These are phyloP conservation scores for Russula emetica DNA, from an alignment of 768 basidiomycete genomes.

Conservation along the genomic window DNA sequence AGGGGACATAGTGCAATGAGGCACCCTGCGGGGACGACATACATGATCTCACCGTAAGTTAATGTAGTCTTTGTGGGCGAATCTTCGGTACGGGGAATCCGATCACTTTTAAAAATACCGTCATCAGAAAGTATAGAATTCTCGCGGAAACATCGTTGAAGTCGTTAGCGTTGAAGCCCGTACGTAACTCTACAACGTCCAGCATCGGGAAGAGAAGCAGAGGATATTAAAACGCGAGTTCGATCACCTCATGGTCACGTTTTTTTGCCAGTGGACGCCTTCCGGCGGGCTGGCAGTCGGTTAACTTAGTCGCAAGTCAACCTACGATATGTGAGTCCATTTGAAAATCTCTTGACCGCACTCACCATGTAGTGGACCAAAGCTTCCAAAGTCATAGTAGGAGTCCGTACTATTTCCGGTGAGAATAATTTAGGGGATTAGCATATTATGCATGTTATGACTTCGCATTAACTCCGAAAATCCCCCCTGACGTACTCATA, in stretches of 20 bases:
- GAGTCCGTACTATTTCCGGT: not conserved
- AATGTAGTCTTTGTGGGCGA: not conserved
- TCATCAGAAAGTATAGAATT: not conserved
- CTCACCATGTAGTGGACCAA: not conserved
- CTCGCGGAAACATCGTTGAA: not conserved
- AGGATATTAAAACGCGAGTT: not conserved
- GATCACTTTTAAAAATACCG: not conserved
- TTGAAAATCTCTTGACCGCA: not conserved
- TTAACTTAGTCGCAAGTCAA: too few species aligned
- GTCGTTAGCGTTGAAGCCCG: not conserved
- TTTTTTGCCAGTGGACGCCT: not conserved
- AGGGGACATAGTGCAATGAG: not conserved
- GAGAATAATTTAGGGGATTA: not conserved
- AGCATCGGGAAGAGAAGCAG: not conserved
- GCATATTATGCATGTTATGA: not conserved
- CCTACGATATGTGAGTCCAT: not conserved
- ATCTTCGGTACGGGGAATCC: not conserved
- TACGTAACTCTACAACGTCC: not conserved
- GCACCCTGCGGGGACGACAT: not conserved
- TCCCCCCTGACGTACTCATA: not conserved
- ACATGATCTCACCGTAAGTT: not conserved
- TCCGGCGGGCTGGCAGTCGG: not conserved
- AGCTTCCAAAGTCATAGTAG: too few species aligned
- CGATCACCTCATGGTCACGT: not conserved
- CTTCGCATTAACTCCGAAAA: not conserved